These are phyloP conservation scores for Fraxinus latifolia DNA, from an alignment of 305 asterid species.

Conservation along the genomic window DNA sequence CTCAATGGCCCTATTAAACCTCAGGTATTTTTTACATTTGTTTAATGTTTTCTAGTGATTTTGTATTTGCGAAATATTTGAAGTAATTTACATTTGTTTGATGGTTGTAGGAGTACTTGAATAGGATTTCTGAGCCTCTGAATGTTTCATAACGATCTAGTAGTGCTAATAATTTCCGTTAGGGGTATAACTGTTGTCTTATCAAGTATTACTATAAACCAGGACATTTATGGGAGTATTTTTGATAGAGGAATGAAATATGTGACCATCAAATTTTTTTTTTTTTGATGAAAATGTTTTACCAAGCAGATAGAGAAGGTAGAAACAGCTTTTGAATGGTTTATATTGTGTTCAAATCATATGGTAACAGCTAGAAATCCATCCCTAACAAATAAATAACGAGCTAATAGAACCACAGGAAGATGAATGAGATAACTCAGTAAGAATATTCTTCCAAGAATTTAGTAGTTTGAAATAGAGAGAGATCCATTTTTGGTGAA, in stretches of 20 bases:
- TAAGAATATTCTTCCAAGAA: not conserved
- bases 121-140: not conserved
- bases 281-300: not conserved
- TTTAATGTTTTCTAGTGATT: not conserved
- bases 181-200: not conserved
- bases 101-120: not conserved
- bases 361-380: not conserved
- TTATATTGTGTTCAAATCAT: not conserved
- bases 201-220: not conserved
- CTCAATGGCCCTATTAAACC: constrained; percentile 73
- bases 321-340: not conserved
- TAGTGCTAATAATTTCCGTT: not conserved
- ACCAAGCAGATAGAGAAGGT: not conserved
- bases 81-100: not conserved
- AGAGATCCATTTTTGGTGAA: not conserved
- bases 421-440: not conserved
- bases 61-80: not conserved
- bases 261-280: not conserved
- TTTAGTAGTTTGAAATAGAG: not conserved
- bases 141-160: not conserved
- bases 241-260: not conserved
- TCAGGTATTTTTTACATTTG: constrained; percentile 36
- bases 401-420: not conserved
- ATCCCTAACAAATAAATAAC: not conserved
- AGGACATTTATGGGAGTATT: not conserved